Evolutionary conservation across 768 basidiomycete genomes (phyloP).

Genomic region (Russula lepida): DNA sequence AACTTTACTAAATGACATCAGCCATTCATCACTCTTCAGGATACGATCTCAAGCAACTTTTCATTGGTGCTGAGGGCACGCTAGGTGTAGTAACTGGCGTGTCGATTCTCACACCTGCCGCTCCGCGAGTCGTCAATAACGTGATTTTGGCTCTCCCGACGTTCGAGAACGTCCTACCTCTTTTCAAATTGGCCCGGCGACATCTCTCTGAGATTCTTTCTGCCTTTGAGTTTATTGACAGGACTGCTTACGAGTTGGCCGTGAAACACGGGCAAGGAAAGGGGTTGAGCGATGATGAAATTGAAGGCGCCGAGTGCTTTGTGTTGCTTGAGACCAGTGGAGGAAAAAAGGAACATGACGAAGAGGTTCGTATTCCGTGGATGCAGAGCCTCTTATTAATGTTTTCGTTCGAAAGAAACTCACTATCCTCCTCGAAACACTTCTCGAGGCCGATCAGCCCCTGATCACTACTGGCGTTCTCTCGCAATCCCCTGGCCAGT

Average conservation of each 20-base stretch:
- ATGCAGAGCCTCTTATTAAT: background rate
- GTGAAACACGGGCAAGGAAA: constrained; percentile 76
- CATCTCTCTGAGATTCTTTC: constrained; percentile 92
- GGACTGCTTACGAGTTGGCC: constrained; percentile 76
- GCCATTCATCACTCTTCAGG: constrained; percentile 38
- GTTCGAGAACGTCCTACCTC: constrained; percentile 78
- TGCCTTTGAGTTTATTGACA: constrained; percentile 95
- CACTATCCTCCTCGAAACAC: constrained; percentile 60
- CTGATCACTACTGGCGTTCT: constrained; percentile 86
- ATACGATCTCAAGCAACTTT: constrained; percentile 96
- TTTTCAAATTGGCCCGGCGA: constrained; percentile 73
- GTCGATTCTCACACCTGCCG: constrained; percentile 84
- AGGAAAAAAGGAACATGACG: constrained; percentile 85
- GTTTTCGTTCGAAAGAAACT: constrained; percentile 60
- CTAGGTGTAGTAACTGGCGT: constrained; percentile 93
- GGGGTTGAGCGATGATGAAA: constrained; percentile 63
- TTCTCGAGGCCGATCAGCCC: constrained; percentile 63
- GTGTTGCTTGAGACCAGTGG: constrained; percentile 94
- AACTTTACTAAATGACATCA: background rate
- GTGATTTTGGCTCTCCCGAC: constrained; percentile 83
- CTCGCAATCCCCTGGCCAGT: constrained; percentile 85
- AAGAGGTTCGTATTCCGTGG: constrained; percentile 53
- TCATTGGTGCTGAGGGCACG: constrained; percentile 96
- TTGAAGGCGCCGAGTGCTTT: constrained; percentile 77
- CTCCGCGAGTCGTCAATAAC: constrained; percentile 79